A percentile compares a stretch with the other conserved stretches of the same genome.
Evolutionary conservation across 2,329 filamentous ascomycete species (phyloP).

Genomic region (Rhynchosporium agropyri): DNA sequence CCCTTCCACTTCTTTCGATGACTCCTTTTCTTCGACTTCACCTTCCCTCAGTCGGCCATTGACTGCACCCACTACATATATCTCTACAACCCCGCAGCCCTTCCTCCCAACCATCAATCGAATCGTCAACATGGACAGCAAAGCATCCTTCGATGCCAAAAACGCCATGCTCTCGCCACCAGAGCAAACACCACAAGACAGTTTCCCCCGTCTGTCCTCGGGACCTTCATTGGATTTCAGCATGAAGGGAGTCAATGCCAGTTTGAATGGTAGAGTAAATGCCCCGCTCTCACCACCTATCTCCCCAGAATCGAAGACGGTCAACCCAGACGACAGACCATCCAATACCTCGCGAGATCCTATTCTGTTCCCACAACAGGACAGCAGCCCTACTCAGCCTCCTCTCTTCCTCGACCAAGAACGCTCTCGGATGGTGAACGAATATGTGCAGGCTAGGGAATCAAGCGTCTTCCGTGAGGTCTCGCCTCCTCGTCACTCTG

Average conservation of each 20-base stretch:
- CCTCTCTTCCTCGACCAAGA: conserved; percentile 55
- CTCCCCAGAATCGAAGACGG: conserved; percentile 50
- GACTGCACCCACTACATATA: conserved; percentile 24
- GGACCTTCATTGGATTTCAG: conserved; percentile 34
- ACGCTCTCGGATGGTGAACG: conserved; percentile 52
- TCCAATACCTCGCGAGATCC: conserved; percentile 52
- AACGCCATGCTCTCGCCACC: conserved; percentile 65
- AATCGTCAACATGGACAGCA: conserved; percentile 34
- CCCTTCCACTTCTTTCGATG: conserved; percentile 40
- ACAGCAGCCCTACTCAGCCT: conserved; percentile 48
- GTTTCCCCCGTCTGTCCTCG: conserved; percentile 44
- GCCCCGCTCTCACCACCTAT: conserved; percentile 59
- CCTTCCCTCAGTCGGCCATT: conserved; percentile 29
- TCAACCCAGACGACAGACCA: conserved; percentile 27
- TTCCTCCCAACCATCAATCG: conserved; percentile 33
- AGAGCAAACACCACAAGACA: conserved; percentile 56
- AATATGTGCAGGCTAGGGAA: conserved; percentile 42
- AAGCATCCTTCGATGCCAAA: conserved; percentile 33
- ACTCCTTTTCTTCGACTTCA: conserved; percentile 31
- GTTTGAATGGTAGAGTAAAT: conserved; percentile 44
- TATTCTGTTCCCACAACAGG: conserved; percentile 58
- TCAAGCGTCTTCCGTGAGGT: conserved; percentile 46
- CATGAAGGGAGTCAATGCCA: conserved; percentile 39
- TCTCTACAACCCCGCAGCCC: conserved; percentile 28
- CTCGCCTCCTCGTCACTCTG: conserved; percentile 53